Evolutionary conservation across 139 green algal species (phyloP).

Genomic region (Coelastrella sp.): DNA sequence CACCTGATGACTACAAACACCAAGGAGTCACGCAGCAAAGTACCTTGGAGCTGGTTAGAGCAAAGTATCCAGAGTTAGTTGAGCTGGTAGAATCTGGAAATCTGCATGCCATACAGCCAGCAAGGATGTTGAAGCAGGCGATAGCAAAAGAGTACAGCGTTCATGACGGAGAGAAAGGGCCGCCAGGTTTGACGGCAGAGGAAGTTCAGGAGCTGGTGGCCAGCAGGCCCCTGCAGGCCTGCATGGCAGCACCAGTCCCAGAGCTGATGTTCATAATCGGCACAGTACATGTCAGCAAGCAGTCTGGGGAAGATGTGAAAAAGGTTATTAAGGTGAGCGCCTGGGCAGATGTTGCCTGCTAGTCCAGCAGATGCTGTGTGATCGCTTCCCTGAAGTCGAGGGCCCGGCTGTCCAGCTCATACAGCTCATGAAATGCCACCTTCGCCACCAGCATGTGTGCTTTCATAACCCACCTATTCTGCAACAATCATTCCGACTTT

Average conservation of each 20-base stretch:
- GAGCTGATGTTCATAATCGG: slow-evolving; percentile 20
- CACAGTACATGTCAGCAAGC: slow-evolving; percentile 35
- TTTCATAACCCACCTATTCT: neutral
- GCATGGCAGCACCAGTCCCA: neutral
- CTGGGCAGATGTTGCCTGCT: neutral
- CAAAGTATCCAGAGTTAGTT: slow-evolving; percentile 1
- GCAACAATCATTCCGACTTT: neutral
- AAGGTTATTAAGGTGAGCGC: slow-evolving; percentile 9
- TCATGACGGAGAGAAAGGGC: neutral
- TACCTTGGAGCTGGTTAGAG: slow-evolving; percentile 1
- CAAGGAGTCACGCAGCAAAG: neutral
- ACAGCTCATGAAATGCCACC: no score
- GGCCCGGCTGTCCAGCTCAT: no score
- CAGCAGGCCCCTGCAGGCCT: neutral
- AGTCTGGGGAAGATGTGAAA: slow-evolving; percentile 32
- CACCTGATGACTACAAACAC: neutral
- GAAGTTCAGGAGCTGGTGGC: neutral
- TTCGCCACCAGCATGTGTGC: neutral
- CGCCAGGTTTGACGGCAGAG: neutral
- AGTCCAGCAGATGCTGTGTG: no score
- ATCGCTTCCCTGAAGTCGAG: no score
- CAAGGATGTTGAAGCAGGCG: neutral
- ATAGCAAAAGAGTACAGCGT: neutral
- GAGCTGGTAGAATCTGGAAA: slow-evolving; percentile 3
- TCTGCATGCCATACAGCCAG: slow-evolving; percentile 23